A percentile compares a stretch with the other conserved stretches of the same genome.
Conservation (phyloP, 2,329 filamentous ascomycete genomes). For the Mollisia scopiformis region DNA sequence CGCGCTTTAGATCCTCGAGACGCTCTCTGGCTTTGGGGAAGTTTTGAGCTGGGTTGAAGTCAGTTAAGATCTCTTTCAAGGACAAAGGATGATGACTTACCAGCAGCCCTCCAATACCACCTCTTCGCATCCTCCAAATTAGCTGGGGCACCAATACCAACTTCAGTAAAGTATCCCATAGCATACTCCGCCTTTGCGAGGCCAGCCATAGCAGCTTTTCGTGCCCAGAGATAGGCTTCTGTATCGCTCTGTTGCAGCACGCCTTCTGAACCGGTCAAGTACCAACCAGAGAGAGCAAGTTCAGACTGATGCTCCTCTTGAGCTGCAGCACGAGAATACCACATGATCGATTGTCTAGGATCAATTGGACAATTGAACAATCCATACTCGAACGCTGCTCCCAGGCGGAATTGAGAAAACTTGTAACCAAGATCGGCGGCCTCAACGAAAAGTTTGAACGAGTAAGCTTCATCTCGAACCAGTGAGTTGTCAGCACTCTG, state of each 20-base stretch:
- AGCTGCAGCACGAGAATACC: conserved; percentile 89
- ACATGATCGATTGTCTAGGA: conserved; percentile 82
- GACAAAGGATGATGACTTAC: conserved; percentile 60
- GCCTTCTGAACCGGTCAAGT: conserved; percentile 86
- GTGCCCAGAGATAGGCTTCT: conserved; percentile 95
- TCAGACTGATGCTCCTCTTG: conserved; percentile 96
- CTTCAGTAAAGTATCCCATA: conserved; percentile 97
- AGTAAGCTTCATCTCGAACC: conserved; percentile 80
- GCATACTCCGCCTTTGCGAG: conserved; percentile 95
- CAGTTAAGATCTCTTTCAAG: not conserved
- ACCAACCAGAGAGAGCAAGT: conserved; percentile 86
- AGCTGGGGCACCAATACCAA: conserved; percentile 84
- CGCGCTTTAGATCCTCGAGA: conserved; percentile 86
- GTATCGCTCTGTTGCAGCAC: conserved; percentile 91
- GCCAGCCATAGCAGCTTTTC: conserved; percentile 87
- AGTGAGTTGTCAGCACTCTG: conserved; percentile 65
- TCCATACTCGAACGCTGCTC: conserved; percentile 88
- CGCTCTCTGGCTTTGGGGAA: conserved; percentile 92
- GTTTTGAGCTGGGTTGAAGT: conserved; percentile 71
- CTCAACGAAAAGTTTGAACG: conserved; percentile 79
- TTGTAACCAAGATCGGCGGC: conserved; percentile 92
- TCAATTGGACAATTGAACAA: conserved; percentile 82
- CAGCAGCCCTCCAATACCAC: conserved; percentile 97
- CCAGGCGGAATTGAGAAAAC: conserved; percentile 89
- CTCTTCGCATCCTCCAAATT: conserved; percentile 94